Base-by-base conservation (phyloP, 257 asterid genomes). In the Solanum verrucosum region DNA sequence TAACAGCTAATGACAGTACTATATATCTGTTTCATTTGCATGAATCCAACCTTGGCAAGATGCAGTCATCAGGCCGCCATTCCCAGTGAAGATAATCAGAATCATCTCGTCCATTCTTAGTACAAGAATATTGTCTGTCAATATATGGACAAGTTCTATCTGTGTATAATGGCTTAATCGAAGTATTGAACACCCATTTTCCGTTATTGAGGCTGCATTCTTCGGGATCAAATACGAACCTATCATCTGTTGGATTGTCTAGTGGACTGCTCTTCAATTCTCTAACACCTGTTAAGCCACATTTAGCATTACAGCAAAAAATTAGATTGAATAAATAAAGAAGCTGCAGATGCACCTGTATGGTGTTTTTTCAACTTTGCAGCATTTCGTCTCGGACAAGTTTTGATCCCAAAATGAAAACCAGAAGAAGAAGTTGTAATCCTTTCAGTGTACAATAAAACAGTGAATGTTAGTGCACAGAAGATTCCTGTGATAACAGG, bases 61-160 rank as follows among this genome's bases (percentile, higher is more conserved):
- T 93, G 93, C 99, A 97, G 84, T 95, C 98, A 88, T 96, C 96
- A 7, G 98, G 98, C 93, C 88, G 93, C 99, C 99, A 97, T 79
- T 93, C 95, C 98, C 98, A 97, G 81, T 91, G 92, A 86, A 87
- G 94, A 91, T 96, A 96, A 33, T 92, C 93, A 1, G 93, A 88
- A 90, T 97, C 98, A 10, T 75, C 84, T 83, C 93, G 91, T 63
- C 99, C 99, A 88, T 97, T 97, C 93, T 93, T 93, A 5, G 91
- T 94, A 74, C 99, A 97, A 1, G 98, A 93, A 87, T 95, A 93
- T 90, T 97, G 99, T 89, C 94, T 93, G 56, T 95, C 99, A 60
- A 96, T 75, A 89, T 95, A 97, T 3, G 98, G 97, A 79, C 99
- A 97, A 2, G 92, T 90, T 87, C 87, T 89, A 88, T 96, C 98